These are phyloP conservation scores for Raphanus hybrid DNA, from an alignment of 441 rosid species.

Conservation along the genomic window DNA sequence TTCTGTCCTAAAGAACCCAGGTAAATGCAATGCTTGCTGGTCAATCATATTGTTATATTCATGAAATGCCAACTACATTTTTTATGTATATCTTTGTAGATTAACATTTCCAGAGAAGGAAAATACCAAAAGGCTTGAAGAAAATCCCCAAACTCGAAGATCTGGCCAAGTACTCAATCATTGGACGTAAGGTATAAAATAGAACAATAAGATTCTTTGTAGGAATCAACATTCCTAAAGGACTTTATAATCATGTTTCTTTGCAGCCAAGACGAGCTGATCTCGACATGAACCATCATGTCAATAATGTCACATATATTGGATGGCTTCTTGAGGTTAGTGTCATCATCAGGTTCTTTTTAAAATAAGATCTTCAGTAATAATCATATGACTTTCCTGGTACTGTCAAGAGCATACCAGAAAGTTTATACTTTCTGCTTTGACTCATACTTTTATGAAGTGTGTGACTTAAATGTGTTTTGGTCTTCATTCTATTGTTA, in stretches of 20 bases:
- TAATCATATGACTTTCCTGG: conserved; percentile 12
- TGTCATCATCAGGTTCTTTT: conserved; percentile 17
- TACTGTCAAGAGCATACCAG: conserved; percentile 71
- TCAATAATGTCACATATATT: conserved; percentile 86
- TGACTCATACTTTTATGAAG: not conserved
- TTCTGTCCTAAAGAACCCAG: too few relatives aligned
- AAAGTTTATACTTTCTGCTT: too few relatives aligned
- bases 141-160: conserved; percentile 47
- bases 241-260: conserved; percentile 19
- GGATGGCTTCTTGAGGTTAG: conserved; percentile 98
- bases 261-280: conserved; percentile 94
- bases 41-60: not conserved
- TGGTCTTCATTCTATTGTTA: conserved; percentile 1
- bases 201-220: too few relatives aligned
- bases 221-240: too few relatives aligned
- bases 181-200: too few relatives aligned
- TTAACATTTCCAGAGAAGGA: conserved; percentile 76
- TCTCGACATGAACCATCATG: conserved; percentile 98
- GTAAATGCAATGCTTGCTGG: too few relatives aligned
- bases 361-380: not conserved
- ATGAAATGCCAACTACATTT: not conserved
- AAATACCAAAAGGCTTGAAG: conserved; percentile 69
- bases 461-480: not conserved
- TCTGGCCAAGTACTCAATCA: too few relatives aligned
- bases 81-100: conserved; percentile 45